Evolutionary conservation across 2,329 filamentous ascomycete genomes (phyloP).

Genomic region (Torrubiellomyces zombiae): DNA sequence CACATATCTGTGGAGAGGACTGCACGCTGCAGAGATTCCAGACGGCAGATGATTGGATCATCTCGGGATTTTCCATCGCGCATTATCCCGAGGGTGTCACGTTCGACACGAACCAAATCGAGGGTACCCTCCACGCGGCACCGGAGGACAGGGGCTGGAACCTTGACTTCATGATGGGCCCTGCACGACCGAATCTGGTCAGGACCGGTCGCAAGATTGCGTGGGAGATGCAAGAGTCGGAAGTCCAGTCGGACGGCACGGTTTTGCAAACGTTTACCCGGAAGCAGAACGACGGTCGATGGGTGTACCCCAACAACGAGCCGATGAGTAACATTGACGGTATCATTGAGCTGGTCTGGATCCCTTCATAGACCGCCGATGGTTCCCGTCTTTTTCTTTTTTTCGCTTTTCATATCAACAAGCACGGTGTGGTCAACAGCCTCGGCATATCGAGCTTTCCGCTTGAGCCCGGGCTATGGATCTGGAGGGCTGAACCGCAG

Average conservation of each 20-base stretch:
- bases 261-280: conserved; percentile 37
- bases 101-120: conserved; percentile 31
- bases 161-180: conserved; percentile 33
- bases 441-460: too few relatives aligned
- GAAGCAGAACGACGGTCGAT: conserved; percentile 34
- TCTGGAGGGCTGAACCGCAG: too few relatives aligned
- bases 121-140: conserved; percentile 33
- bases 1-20: conserved; percentile 42
- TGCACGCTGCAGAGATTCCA: conserved; percentile 43
- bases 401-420: too few relatives aligned
- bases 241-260: conserved; percentile 28
- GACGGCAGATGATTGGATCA: conserved; percentile 33
- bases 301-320: conserved; percentile 27
- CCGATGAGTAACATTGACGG: conserved; percentile 37
- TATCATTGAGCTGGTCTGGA: conserved; percentile 40
- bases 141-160: conserved; percentile 32
- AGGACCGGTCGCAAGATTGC: conserved; percentile 33
- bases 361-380: conserved; percentile 16
- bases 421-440: too few relatives aligned
- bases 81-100: conserved; percentile 36
- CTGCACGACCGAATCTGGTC: conserved; percentile 27
- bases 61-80: conserved; percentile 43
- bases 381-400: background rate
- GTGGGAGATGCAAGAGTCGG: conserved; percentile 36
- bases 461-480: too few relatives aligned